phyloP scores from a whole-genome alignment of 208 protist genomes.

The Trypanosoma melophagium region DNA sequence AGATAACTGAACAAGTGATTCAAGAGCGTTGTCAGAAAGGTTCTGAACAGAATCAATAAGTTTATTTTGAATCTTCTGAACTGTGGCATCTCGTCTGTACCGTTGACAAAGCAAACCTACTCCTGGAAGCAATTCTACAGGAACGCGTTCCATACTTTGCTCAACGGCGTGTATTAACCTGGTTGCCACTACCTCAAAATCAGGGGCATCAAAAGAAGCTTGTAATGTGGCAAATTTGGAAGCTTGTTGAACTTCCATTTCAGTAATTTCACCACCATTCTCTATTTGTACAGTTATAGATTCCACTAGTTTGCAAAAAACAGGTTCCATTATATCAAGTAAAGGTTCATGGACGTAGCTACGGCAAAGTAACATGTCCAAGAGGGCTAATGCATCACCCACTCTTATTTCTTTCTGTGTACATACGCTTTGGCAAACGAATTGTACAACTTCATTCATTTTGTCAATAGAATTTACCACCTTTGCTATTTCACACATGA shows the following conservation, averaged over 20 bases:
- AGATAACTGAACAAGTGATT: slow-evolving; percentile 7
- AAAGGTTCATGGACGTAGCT: slow-evolving; percentile 43
- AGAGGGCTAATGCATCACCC: slow-evolving; percentile 11
- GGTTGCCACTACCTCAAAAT: slow-evolving; percentile 34
- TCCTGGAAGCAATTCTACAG: slow-evolving; percentile 14
- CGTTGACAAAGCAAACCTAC: slow-evolving; percentile 15
- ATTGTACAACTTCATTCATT: slow-evolving; percentile 24
- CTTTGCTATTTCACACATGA: slow-evolving; percentile 18
- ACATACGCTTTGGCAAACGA: slow-evolving; percentile 20
- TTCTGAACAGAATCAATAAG: neutral
- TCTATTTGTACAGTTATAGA: slow-evolving; percentile 1
- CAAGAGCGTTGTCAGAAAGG: slow-evolving; percentile 19
- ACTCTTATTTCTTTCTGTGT: neutral
- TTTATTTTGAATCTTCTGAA: slow-evolving; percentile 6
- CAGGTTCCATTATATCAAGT: slow-evolving; percentile 39
- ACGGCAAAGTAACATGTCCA: slow-evolving; percentile 25
- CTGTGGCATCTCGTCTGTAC: neutral
- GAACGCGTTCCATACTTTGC: slow-evolving; percentile 2
- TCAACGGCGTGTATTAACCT: slow-evolving; percentile 31
- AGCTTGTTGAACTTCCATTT: neutral
- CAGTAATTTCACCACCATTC: neutral
- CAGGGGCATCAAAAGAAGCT: slow-evolving; percentile 39
- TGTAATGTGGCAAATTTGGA: slow-evolving; percentile 33
- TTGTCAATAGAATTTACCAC: slow-evolving; percentile 8
- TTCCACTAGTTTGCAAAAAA: slow-evolving; percentile 24